These are phyloP conservation scores for Phlyctochytrium planicorne DNA, from an alignment of 192 early-diverging fungal species.

Conservation along the genomic window DNA sequence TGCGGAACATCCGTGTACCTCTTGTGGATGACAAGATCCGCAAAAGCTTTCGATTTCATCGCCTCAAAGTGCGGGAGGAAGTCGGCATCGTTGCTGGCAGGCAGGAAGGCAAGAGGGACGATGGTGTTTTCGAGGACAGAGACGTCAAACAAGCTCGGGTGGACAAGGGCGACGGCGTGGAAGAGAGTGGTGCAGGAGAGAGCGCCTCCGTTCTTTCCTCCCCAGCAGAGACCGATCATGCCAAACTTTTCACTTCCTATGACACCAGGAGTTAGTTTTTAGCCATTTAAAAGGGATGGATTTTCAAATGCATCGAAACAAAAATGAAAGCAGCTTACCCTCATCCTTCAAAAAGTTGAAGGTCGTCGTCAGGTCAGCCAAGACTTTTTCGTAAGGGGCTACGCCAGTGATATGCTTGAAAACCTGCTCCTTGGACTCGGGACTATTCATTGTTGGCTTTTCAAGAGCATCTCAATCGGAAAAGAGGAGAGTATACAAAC, in stretches of 20 bases:
- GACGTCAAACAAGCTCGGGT: conserved; percentile 9
- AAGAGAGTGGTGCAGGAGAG: neutral
- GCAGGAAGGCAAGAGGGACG: conserved; percentile 12
- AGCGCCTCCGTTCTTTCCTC: conserved; percentile 2
- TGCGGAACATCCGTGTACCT: conserved; percentile 21
- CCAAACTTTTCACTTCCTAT: conserved; percentile 12
- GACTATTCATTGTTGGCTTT: too few species aligned
- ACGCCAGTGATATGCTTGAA: neutral
- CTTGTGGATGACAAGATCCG: neutral
- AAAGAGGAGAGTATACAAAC: neutral
- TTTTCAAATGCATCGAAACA: too few species aligned
- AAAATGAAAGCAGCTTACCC: neutral
- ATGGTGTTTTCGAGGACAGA: neutral
- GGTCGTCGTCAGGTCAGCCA: neutral
- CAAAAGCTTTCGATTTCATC: neutral
- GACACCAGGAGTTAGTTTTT: too few species aligned
- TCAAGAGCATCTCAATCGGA: neutral
- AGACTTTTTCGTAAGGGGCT: neutral
- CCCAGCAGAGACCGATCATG: conserved; percentile 22
- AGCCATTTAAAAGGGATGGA: too few species aligned
- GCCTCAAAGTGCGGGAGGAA: conserved; percentile 9
- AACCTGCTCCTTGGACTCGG: conserved; percentile 5
- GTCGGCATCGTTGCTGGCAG: conserved; percentile 19
- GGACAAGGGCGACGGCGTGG: conserved; percentile 10
- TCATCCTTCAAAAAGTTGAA: neutral